Evolutionary conservation across 768 basidiomycete species (phyloP).

Genomic region (Russula compacta): DNA sequence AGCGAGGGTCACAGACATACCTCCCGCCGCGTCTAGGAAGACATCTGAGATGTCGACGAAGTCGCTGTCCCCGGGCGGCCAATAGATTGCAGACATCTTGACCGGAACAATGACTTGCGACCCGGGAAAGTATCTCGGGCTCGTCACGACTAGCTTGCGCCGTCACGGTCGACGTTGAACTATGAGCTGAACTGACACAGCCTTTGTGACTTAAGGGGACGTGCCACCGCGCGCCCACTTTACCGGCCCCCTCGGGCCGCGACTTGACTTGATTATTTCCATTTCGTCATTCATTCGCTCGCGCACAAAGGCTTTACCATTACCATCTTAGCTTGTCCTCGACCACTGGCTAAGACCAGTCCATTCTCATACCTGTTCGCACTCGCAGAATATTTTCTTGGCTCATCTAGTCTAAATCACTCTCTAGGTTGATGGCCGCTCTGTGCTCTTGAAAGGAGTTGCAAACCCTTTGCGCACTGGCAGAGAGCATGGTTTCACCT

Average conservation of each 20-base stretch:
- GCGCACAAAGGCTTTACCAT: too few species aligned
- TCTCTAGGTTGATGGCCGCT: background rate
- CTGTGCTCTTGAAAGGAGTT: background rate
- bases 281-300: too few species aligned
- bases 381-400: too few species aligned
- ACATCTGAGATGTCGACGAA: slow-evolving; percentile 57
- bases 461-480: background rate
- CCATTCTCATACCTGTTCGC: too few species aligned
- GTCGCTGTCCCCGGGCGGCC: slow-evolving; percentile 46
- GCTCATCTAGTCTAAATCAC: background rate
- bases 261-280: too few species aligned
- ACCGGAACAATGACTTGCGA: background rate
- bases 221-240: background rate
- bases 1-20: slow-evolving; percentile 29
- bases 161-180: background rate
- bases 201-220: background rate
- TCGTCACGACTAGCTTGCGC: background rate
- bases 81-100: background rate
- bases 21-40: slow-evolving; percentile 52
- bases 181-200: background rate
- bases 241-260: background rate
- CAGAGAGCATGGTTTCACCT: slow-evolving; percentile 11
- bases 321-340: too few species aligned
- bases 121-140: background rate
- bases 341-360: too few species aligned